Base-by-base conservation (phyloP, 345 rosid species). In the Cardamine resedifolia region DNA sequence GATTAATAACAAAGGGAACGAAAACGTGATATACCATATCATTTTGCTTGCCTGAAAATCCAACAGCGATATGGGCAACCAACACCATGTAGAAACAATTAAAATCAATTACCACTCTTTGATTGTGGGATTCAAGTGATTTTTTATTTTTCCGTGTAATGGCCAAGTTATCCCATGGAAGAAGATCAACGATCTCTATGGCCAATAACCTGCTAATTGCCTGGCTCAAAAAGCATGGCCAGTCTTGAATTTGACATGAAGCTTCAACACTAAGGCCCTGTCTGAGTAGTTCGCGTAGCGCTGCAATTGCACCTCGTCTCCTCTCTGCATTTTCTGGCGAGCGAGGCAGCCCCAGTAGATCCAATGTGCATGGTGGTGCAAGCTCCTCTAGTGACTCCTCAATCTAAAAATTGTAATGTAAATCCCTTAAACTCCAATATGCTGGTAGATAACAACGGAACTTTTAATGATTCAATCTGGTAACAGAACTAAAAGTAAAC, bases 381-480 rank as follows among this genome's bases (percentile, higher is more conserved):
- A 90, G 99, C 91, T 90, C 96, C 83, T 95, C 99, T 73, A 95
- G 69, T 28, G 99, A 95, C 74, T 91, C 90, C 86, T 95, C 97
- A 72, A 94, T 91, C 97, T 91, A 76, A 52, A 81, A 76, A 26
- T 38, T 64, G 64, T 36, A 71, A 38, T 26, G 24, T 41, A 12
- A 48, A 70, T 39, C 71, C 31, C 58, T 70, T 64, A 38, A 49
- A 58, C 20, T 18, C 49, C 34, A 45, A 26, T 19, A 45, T 62
- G 50, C 48, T 51, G 30, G 56, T 53, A 19, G 19, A 55, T 26
- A 27, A 28, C 48, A 57, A 34, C 49, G 49, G n/a, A n/a, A 49
- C 27, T 41, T 34, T 59, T 21, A 60, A 67, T 2, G 1, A 59
- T 66, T 60, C 56, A 63, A 47, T 39, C 30, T 11, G 4, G 67